A percentile compares a stretch with the other conserved stretches of the same genome.
phyloP scores from a whole-genome alignment of 2,329 filamentous ascomycete genomes.

The Lachnellula arida region DNA sequence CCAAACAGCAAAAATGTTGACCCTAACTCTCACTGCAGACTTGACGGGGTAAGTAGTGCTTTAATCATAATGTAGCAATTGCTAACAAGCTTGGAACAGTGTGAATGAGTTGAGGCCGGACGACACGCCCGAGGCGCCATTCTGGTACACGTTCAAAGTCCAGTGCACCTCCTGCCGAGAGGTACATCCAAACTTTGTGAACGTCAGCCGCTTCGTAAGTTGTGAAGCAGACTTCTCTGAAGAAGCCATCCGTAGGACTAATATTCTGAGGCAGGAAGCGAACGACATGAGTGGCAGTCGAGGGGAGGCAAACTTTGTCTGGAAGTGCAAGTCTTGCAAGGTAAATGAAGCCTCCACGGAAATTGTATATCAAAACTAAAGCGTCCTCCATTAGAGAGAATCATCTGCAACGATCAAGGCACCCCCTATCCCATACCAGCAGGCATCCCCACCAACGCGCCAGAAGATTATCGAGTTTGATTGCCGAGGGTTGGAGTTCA shows the following conservation, averaged over 20 bases:
- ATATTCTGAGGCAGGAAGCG: conserved; percentile 55
- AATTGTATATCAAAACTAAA: background rate
- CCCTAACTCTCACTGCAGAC: conserved; percentile 63
- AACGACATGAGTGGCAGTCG: conserved; percentile 90
- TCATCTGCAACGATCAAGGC: conserved; percentile 81
- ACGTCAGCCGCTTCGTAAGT: conserved; percentile 77
- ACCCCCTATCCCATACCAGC: conserved; percentile 66
- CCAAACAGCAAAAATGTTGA: conserved; percentile 46
- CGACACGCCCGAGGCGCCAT: conserved; percentile 76
- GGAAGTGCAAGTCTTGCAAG: conserved; percentile 98
- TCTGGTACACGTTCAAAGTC: conserved; percentile 97
- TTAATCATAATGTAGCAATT: background rate
- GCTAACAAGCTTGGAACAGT: conserved; percentile 41
- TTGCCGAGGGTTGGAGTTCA: conserved; percentile 89
- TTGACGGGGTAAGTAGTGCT: conserved; percentile 54
- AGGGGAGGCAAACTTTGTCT: conserved; percentile 98
- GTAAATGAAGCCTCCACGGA: conserved; percentile 41
- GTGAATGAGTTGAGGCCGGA: conserved; percentile 84
- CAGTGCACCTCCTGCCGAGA: conserved; percentile 98
- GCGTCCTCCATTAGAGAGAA: conserved; percentile 55
- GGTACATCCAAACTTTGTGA: conserved; percentile 79
- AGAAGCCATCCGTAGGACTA: background rate
- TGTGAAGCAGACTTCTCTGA: background rate
- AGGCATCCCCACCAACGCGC: conserved; percentile 64
- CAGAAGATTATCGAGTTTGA: conserved; percentile 87